Percentiles rank a stretch among this genome's conserved stretches.
Evolutionary conservation across 192 early-diverging fungal species (phyloP).

Genomic region (Gaertneriomyces semiglobifer): DNA sequence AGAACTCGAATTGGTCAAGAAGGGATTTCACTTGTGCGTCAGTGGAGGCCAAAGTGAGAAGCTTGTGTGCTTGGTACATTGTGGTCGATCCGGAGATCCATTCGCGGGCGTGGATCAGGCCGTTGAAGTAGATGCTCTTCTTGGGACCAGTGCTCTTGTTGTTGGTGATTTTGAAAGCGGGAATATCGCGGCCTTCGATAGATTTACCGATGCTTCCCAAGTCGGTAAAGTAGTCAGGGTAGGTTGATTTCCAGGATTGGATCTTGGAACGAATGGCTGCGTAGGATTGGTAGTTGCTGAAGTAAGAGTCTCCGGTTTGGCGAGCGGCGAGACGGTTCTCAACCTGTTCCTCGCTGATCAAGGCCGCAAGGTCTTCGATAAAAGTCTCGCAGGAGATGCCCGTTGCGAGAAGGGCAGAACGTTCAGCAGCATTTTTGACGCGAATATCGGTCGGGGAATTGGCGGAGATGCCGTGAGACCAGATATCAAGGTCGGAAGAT

Average conservation of each 20-base stretch:
- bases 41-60: conserved; percentile 13
- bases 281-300: conserved; percentile 48
- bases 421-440: not conserved
- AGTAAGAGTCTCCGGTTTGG: conserved; percentile 31
- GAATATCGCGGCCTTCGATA: conserved; percentile 49
- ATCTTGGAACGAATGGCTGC: conserved; percentile 46
- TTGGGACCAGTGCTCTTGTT: conserved; percentile 39
- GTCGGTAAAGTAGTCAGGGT: conserved; percentile 44
- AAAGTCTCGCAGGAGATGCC: conserved; percentile 6
- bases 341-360: conserved; percentile 1
- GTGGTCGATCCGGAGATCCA: conserved; percentile 51
- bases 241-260: conserved; percentile 37
- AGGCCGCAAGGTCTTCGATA: not conserved
- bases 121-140: conserved; percentile 40
- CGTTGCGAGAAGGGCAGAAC: conserved; percentile 1
- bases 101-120: conserved; percentile 54
- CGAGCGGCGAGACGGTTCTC: not conserved
- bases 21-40: not conserved
- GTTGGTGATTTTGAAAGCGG: conserved; percentile 48
- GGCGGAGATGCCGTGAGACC: conserved; percentile 11
- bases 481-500: conserved; percentile 8
- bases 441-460: conserved; percentile 8
- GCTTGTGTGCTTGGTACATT: conserved; percentile 37
- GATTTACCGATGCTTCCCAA: conserved; percentile 59
- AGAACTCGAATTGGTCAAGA: conserved; percentile 41